phyloP scores from a whole-genome alignment of 2,329 filamentous ascomycete genomes.

The Phaeosphaeriaceae sp. region DNA sequence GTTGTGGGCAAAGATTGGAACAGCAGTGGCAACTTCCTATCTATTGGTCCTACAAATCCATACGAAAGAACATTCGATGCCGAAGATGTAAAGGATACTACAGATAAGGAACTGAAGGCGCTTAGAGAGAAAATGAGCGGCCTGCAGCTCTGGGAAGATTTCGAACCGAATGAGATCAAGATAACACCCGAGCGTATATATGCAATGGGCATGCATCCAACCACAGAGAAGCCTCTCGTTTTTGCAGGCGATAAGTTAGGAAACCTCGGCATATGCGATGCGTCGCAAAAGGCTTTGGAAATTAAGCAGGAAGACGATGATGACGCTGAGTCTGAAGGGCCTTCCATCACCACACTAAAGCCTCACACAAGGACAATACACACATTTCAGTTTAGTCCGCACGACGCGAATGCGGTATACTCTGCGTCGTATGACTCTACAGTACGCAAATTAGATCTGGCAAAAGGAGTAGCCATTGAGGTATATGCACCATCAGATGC shows the following conservation, averaged over 20 bases:
- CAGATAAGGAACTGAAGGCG: slow-evolving; percentile 74
- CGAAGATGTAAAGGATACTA: slow-evolving; percentile 81
- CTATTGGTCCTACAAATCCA: slow-evolving; percentile 73
- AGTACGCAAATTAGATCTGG: slow-evolving; percentile 83
- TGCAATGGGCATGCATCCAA: slow-evolving; percentile 86
- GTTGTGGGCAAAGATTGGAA: slow-evolving; percentile 82
- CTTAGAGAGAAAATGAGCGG: slow-evolving; percentile 78
- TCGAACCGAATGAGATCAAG: slow-evolving; percentile 70
- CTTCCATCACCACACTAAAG: slow-evolving; percentile 87
- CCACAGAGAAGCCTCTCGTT: slow-evolving; percentile 80
- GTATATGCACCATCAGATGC: slow-evolving; percentile 76
- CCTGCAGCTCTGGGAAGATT: slow-evolving; percentile 81
- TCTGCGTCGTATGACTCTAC: slow-evolving; percentile 93
- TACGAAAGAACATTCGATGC: slow-evolving; percentile 84
- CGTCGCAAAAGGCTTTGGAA: slow-evolving; percentile 69
- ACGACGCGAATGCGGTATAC: slow-evolving; percentile 76
- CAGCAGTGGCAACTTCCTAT: slow-evolving; percentile 69
- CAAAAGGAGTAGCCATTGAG: slow-evolving; percentile 79
- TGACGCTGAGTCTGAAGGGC: slow-evolving; percentile 70
- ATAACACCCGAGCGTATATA: slow-evolving; percentile 58
- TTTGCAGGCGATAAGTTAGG: slow-evolving; percentile 96
- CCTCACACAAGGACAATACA: slow-evolving; percentile 88
- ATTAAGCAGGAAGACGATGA: slow-evolving; percentile 65
- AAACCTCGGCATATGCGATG: slow-evolving; percentile 88
- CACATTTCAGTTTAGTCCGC: slow-evolving; percentile 77